phyloP scores from a whole-genome alignment of 345 rosid genomes.

The Cardamine occulta region DNA sequence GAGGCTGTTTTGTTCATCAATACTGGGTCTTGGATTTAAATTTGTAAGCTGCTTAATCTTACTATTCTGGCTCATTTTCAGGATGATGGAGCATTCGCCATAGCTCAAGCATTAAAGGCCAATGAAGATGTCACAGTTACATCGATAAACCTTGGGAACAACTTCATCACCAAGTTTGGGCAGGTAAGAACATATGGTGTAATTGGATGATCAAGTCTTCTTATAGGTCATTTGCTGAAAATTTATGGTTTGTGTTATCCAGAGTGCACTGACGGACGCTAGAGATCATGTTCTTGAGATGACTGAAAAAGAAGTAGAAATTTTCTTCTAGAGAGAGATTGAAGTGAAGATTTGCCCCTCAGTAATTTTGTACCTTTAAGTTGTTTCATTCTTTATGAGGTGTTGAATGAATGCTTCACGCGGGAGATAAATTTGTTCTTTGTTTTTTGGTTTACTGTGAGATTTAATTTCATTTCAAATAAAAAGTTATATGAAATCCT shows the following conservation, averaged over 20 bases:
- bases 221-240: not conserved
- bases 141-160: slow-evolving; percentile 79
- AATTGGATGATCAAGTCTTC: not conserved
- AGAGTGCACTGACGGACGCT: slow-evolving; percentile 90
- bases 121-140: slow-evolving; percentile 85
- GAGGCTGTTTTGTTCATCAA: not conserved
- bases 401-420: not conserved
- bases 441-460: not conserved
- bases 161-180: slow-evolving; percentile 93
- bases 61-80: slow-evolving; percentile 31
- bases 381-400: slow-evolving; percentile 21
- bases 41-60: slow-evolving; percentile 3
- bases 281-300: slow-evolving; percentile 93
- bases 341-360: slow-evolving; percentile 21
- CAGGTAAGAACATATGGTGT: slow-evolving; percentile 58
- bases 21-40: not conserved
- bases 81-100: slow-evolving; percentile 97
- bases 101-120: slow-evolving; percentile 93
- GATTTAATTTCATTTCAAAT: not conserved
- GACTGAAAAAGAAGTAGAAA: slow-evolving; percentile 88
- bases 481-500: not conserved
- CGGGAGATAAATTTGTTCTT: not conserved
- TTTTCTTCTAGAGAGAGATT: slow-evolving; percentile 59
- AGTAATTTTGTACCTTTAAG: slow-evolving; percentile 27
- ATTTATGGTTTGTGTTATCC: not conserved